A percentile compares a stretch with the other conserved stretches of the same genome.
These are phyloP conservation scores for Arabidopsis thaliana DNA, from an alignment of 345 rosid species.

Conservation along the genomic window TAIR10.1 NC_003074.8:4719501-4720000, in stretches of 20 bases:
- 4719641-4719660: constrained; percentile 38
- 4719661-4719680: constrained; percentile 35
- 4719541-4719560: constrained; percentile 57
- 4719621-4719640: constrained; percentile 32
- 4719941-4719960: constrained; percentile 73
- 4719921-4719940: constrained; percentile 70
- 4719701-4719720: constrained; percentile 49
- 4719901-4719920: constrained; percentile 92
- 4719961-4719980: constrained; percentile 75
- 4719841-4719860: constrained; percentile 60
- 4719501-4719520: constrained; percentile 67
- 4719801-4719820: constrained; percentile 35
- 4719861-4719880: constrained; percentile 83
- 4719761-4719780: constrained; percentile 35
- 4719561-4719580: constrained; percentile 47
- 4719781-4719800: constrained; percentile 58
- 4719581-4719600: constrained; percentile 39
- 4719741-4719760: constrained; percentile 42
- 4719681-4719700: constrained; percentile 57
- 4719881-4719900: constrained; percentile 97
- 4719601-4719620: constrained; percentile 39
- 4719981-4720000: constrained; percentile 72
- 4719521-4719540: constrained; percentile 58
- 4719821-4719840: constrained; percentile 40
- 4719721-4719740: constrained; percentile 43